These are phyloP conservation scores for Sporothrix brasiliensis DNA, from an alignment of 2,329 filamentous ascomycete genomes.

Conservation along the genomic window DNA sequence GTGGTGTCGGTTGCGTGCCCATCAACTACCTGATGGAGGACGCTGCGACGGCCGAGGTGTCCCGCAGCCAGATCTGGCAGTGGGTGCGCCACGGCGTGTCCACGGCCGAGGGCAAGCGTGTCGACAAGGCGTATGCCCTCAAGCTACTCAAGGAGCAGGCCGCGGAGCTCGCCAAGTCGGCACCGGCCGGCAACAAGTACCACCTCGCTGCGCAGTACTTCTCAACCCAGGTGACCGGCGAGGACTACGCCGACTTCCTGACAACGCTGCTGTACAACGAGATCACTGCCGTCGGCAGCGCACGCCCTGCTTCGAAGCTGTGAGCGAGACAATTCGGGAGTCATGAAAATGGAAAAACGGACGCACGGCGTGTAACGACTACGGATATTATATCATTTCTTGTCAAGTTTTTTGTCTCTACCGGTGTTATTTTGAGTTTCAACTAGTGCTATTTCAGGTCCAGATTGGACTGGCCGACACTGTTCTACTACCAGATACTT, in stretches of 20 bases:
- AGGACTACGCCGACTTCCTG: constrained; percentile 97
- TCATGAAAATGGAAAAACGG: neutral
- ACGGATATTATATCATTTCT: constrained; percentile 9
- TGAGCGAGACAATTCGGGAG: constrained; percentile 43
- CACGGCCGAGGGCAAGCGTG: constrained; percentile 84
- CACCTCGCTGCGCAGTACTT: constrained; percentile 92
- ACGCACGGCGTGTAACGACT: constrained; percentile 16
- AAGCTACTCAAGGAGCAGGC: constrained; percentile 85
- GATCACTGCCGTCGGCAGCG: constrained; percentile 72
- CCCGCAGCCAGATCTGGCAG: constrained; percentile 93
- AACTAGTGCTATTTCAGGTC: neutral
- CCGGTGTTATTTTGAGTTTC: constrained; percentile 11
- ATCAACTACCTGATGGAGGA: constrained; percentile 66
- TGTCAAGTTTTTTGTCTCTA: constrained; percentile 7
- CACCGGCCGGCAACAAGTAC: constrained; percentile 87
- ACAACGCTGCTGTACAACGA: constrained; percentile 85
- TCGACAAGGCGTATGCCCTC: constrained; percentile 90
- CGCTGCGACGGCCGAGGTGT: constrained; percentile 94
- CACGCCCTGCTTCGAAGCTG: constrained; percentile 65
- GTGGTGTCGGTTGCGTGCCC: constrained; percentile 91
- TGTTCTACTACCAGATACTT: neutral
- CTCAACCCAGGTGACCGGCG: constrained; percentile 86
- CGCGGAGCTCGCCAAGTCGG: constrained; percentile 72
- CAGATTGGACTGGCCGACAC: neutral
- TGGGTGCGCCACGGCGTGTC: constrained; percentile 77